A percentile compares a stretch with the other conserved stretches of the same genome.
phyloP scores from a whole-genome alignment of 441 rosid species.

The Jatropha podagrica region DNA sequence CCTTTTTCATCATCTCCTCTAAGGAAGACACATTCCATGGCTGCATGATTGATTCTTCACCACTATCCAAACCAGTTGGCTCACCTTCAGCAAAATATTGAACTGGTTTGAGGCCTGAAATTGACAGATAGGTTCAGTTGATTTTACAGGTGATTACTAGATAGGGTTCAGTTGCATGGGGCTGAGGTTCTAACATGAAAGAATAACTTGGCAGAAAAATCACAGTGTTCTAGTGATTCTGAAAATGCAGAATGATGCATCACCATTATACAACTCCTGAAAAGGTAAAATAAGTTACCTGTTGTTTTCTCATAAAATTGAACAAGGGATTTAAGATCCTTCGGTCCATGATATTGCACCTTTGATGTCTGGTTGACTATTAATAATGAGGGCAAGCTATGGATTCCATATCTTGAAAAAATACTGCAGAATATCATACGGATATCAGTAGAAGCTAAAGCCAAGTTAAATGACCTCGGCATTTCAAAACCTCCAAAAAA shows the following conservation, averaged over 20 bases:
- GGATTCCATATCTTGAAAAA: constrained; percentile 76
- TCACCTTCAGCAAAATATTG: constrained; percentile 45
- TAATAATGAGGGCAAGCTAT: constrained; percentile 71
- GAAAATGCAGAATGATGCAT: background rate
- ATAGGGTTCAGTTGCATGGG: background rate
- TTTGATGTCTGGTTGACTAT: constrained; percentile 60
- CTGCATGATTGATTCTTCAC: constrained; percentile 32
- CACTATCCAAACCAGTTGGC: constrained; percentile 21
- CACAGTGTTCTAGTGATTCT: background rate
- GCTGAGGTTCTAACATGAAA: background rate
- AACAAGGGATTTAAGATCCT: constrained; percentile 53
- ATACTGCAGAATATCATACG: constrained; percentile 46
- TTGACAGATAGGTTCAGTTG: background rate
- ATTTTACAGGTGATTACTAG: background rate
- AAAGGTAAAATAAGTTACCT: constrained; percentile 33
- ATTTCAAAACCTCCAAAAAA: background rate
- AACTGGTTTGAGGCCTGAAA: constrained; percentile 59
- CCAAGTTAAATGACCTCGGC: background rate
- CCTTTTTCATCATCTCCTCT: constrained; percentile 45
- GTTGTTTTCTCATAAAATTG: constrained; percentile 68
- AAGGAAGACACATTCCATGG: constrained; percentile 31
- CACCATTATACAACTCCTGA: background rate
- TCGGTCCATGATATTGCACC: constrained; percentile 52
- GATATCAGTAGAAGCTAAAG: constrained; percentile 11
- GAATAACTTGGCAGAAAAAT: background rate